phyloP scores from a whole-genome alignment of 2,329 filamentous ascomycete genomes.

The Conoideocrella luteorostrata region DNA sequence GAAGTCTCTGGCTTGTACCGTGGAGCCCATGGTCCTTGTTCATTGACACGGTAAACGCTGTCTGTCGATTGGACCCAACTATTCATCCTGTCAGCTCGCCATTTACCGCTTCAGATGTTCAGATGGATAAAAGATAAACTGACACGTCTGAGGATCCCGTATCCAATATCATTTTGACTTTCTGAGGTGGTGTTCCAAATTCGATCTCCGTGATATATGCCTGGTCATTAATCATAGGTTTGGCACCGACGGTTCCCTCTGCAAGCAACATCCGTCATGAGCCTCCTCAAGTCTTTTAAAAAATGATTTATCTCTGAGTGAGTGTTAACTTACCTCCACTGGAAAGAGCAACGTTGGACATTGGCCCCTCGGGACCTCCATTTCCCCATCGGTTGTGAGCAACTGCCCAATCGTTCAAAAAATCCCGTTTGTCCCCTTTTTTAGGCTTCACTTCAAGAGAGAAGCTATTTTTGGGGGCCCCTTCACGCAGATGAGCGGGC shows the following conservation, averaged over 20 bases:
- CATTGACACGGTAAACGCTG: slow-evolving; percentile 30
- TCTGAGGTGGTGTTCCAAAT: slow-evolving; percentile 43
- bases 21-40: slow-evolving; percentile 29
- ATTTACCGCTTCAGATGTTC: neutral
- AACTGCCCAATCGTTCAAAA: slow-evolving; percentile 26
- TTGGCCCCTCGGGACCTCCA: slow-evolving; percentile 13
- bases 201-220: slow-evolving; percentile 37
- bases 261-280: no score
- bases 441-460: slow-evolving; percentile 21
- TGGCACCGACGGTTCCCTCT: slow-evolving; percentile 21
- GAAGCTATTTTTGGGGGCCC: slow-evolving; percentile 13
- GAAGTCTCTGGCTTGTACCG: slow-evolving; percentile 40
- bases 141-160: slow-evolving; percentile 56
- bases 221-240: slow-evolving; percentile 33
- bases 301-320: no score
- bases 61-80: slow-evolving; percentile 52
- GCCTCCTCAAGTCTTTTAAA: no score
- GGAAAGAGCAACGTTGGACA: slow-evolving; percentile 20
- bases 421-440: slow-evolving; percentile 20
- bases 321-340: slow-evolving; percentile 24
- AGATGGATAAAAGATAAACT: slow-evolving; percentile 30
- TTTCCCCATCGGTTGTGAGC: slow-evolving; percentile 29
- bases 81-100: slow-evolving; percentile 2
- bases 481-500: neutral
- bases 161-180: slow-evolving; percentile 42